Evolutionary conservation across 495 filamentous ascomycete species (phyloP).

Genomic region (Penicillium arizonense): DNA sequence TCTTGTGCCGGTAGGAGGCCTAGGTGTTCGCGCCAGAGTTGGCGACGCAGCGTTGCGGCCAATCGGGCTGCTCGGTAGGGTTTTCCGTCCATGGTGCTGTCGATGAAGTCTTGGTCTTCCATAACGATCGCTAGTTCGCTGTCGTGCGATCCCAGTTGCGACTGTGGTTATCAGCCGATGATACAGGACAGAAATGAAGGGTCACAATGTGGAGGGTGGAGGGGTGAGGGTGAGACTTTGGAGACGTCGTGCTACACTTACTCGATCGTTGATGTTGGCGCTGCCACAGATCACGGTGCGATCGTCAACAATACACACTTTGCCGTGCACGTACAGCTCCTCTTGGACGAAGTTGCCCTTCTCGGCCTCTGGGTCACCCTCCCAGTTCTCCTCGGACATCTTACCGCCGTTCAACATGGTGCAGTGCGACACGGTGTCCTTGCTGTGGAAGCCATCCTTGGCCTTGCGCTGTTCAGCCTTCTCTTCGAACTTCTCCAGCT

Average conservation of each 20-base stretch:
- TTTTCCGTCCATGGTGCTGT: constrained; percentile 74
- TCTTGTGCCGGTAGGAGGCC: constrained; percentile 75
- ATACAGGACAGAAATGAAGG: constrained; percentile 2
- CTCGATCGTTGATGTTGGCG: constrained; percentile 89
- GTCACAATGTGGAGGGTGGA: not conserved
- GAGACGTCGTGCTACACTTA: constrained; percentile 24
- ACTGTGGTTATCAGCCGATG: constrained; percentile 37
- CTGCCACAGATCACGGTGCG: constrained; percentile 78
- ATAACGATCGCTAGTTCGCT: constrained; percentile 91
- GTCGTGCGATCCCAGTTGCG: constrained; percentile 86
- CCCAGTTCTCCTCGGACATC: constrained; percentile 69
- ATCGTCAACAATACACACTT: constrained; percentile 85
- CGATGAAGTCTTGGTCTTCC: constrained; percentile 76
- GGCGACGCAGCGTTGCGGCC: constrained; percentile 76
- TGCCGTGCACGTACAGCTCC: constrained; percentile 90
- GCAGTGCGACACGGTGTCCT: constrained; percentile 72
- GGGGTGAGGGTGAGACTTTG: not conserved
- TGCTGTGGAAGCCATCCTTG: constrained; percentile 40
- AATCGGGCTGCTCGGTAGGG: constrained; percentile 71
- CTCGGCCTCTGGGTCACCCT: constrained; percentile 69
- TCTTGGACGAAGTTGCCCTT: constrained; percentile 89
- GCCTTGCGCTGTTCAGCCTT: constrained; percentile 41
- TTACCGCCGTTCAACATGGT: constrained; percentile 72
- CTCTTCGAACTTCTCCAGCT: constrained; percentile 65
- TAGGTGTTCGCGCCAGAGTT: constrained; percentile 91